These are phyloP conservation scores for Flaveria brownii DNA, from an alignment of 129 eudicot genomes.

Conservation along the genomic window DNA sequence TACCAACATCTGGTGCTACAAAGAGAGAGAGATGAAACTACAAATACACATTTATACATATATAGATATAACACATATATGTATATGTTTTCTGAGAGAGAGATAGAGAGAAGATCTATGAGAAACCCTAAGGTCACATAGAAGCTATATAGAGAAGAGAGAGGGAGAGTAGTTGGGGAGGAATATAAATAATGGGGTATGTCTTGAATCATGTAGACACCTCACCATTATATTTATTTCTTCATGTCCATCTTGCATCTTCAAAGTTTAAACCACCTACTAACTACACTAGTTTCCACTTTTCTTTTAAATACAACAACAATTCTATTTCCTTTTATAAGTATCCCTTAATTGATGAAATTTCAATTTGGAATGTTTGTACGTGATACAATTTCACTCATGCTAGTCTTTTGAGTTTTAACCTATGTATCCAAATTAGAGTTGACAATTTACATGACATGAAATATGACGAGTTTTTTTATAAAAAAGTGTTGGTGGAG, in stretches of 20 bases:
- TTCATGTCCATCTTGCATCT: constrained; percentile 13
- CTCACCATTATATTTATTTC: constrained; percentile 29
- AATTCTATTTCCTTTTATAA: not conserved
- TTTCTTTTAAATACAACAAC: not conserved
- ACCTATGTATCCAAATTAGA: no score
- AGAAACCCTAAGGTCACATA: constrained; percentile 30
- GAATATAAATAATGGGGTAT: constrained; percentile 29
- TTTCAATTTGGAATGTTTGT: no score
- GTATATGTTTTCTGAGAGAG: no score
- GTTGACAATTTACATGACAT: no score
- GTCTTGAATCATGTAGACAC: constrained; percentile 37
- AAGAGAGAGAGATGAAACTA: not conserved
- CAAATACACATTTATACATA: not conserved
- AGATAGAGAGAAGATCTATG: not conserved
- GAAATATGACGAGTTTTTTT: no score
- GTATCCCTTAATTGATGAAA: no score
- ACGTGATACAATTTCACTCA: no score
- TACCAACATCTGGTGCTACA: not conserved
- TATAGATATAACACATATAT: no score
- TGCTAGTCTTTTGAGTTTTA: no score
- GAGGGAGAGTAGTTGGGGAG: constrained; percentile 38
- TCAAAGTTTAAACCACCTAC: constrained; percentile 7
- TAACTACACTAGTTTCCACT: constrained; percentile 25
- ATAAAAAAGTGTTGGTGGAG: no score
- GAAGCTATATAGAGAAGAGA: constrained; percentile 27